Percentiles rank a stretch among this genome's conserved stretches.
phyloP scores from a whole-genome alignment of 192 early-diverging fungal genomes.

The Cetraspora pellucida region DNA sequence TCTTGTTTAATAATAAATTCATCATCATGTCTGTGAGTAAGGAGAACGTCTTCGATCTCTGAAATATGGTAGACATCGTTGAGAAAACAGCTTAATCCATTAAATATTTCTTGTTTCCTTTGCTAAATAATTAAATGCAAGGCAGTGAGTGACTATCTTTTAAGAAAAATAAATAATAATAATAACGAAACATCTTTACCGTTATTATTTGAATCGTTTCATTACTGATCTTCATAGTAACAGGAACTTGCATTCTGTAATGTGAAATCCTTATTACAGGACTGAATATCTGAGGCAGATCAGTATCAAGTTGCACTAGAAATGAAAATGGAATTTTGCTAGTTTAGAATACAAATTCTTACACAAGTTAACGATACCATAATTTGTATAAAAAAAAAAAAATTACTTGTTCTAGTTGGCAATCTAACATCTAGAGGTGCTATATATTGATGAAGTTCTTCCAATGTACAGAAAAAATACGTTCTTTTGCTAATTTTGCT shows the following conservation, averaged over 20 bases:
- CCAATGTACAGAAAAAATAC: conserved; percentile 68
- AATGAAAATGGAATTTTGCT: background rate
- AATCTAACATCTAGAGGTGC: conserved; percentile 70
- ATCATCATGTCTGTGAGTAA: conserved; percentile 60
- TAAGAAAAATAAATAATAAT: background rate
- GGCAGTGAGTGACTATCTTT: background rate
- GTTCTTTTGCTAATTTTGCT: conserved; percentile 63
- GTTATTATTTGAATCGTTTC: conserved; percentile 84
- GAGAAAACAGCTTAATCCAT: conserved; percentile 68
- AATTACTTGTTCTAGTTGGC: conserved; percentile 68
- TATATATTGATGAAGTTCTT: conserved; percentile 77
- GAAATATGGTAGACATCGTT: conserved; percentile 89
- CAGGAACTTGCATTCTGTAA: conserved; percentile 66
- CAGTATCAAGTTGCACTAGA: conserved; percentile 68
- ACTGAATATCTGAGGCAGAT: conserved; percentile 61
- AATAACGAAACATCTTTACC: conserved; percentile 33
- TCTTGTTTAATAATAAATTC: conserved; percentile 83
- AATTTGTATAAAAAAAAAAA: background rate
- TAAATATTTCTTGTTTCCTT: conserved; percentile 76
- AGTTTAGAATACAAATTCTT: background rate
- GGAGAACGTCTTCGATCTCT: conserved; percentile 73
- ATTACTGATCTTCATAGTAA: conserved; percentile 77
- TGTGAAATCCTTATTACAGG: conserved; percentile 73
- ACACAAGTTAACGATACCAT: background rate
- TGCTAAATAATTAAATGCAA: conserved; percentile 36